These are phyloP conservation scores for Hagleromyces aurorensis DNA, from an alignment of 805 yeast species.

Conservation along the genomic window DNA sequence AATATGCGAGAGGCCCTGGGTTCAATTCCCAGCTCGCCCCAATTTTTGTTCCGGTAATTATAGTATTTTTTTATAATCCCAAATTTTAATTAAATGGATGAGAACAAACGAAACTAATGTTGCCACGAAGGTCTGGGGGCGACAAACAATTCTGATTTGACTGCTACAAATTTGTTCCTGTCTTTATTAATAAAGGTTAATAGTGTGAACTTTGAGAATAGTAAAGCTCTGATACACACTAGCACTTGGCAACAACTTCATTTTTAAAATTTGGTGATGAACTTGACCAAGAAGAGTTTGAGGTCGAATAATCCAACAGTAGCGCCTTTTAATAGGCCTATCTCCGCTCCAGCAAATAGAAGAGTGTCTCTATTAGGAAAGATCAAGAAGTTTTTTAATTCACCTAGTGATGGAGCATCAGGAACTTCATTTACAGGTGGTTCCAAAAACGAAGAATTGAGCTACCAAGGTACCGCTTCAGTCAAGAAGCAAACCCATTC, in stretches of 20 bases:
- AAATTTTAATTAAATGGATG: conserved; percentile 4
- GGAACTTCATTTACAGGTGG: not conserved
- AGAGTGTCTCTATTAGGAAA: conserved; percentile 8
- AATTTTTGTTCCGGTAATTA: conserved; percentile 7
- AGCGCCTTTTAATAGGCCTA: conserved; percentile 16
- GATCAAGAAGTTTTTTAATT: conserved; percentile 6
- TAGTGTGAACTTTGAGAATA: no score
- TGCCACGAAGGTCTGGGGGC: conserved; percentile 5
- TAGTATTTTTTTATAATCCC: not conserved
- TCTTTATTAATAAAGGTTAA: no score
- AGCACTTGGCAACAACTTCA: no score
- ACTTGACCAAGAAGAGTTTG: no score
- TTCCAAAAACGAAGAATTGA: not conserved
- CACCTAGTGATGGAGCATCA: conserved; percentile 1
- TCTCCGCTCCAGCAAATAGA: conserved; percentile 3
- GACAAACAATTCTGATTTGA: no score
- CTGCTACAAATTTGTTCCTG: no score
- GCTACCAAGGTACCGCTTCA: not conserved
- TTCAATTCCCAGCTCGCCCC: conserved; percentile 42
- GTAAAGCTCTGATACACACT: no score
- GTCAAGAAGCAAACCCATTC: not conserved
- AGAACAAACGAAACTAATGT: conserved; percentile 7
- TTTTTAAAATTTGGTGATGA: no score
- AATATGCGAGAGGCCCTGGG: conserved; percentile 48
- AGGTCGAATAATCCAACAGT: no score